Percentiles rank a stretch among this genome's conserved stretches.
phyloP scores from a whole-genome alignment of 257 asterid species.

The Dorcoceras hygrometricum region DNA sequence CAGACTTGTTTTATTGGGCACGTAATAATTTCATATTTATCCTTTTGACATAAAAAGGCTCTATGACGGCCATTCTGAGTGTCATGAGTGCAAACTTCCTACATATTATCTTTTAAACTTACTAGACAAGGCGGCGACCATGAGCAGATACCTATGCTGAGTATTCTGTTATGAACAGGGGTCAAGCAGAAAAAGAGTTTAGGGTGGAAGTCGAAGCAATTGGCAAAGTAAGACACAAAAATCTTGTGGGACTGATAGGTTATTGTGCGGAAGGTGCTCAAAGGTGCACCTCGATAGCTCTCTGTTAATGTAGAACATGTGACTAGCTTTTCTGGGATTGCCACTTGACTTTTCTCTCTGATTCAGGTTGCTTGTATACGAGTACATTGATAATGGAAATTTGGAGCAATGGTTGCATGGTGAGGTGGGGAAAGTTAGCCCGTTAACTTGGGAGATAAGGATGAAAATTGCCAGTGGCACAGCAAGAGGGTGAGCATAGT shows the following conservation, averaged over 20 bases:
- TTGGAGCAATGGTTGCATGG: slow-evolving; percentile 99
- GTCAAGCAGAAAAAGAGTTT: slow-evolving; percentile 95
- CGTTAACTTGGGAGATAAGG: slow-evolving; percentile 91
- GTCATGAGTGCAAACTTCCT: slow-evolving; percentile 6
- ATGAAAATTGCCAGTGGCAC: slow-evolving; percentile 90
- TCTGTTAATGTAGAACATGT: not conserved
- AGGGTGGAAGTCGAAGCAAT: slow-evolving; percentile 99
- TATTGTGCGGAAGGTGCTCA: slow-evolving; percentile 90
- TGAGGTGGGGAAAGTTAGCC: slow-evolving; percentile 83
- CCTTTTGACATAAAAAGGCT: not conserved
- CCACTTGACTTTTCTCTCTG: slow-evolving; percentile 12
- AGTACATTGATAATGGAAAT: slow-evolving; percentile 90
- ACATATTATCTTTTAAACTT: slow-evolving; percentile 8
- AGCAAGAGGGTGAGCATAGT: slow-evolving; percentile 76
- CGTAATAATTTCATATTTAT: not conserved
- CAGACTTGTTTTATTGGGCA: not conserved
- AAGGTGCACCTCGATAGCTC: slow-evolving; percentile 45
- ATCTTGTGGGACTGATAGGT: slow-evolving; percentile 88
- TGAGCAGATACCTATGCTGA: slow-evolving; percentile 15
- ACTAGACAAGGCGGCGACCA: not conserved
- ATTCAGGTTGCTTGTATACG: slow-evolving; percentile 88
- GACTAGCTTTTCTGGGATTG: slow-evolving; percentile 1
- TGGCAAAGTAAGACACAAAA: slow-evolving; percentile 96
- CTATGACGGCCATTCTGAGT: not conserved
- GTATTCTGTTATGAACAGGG: slow-evolving; percentile 46